phyloP scores from a whole-genome alignment of 257 asterid genomes.

The Coffea eugenioides region DNA sequence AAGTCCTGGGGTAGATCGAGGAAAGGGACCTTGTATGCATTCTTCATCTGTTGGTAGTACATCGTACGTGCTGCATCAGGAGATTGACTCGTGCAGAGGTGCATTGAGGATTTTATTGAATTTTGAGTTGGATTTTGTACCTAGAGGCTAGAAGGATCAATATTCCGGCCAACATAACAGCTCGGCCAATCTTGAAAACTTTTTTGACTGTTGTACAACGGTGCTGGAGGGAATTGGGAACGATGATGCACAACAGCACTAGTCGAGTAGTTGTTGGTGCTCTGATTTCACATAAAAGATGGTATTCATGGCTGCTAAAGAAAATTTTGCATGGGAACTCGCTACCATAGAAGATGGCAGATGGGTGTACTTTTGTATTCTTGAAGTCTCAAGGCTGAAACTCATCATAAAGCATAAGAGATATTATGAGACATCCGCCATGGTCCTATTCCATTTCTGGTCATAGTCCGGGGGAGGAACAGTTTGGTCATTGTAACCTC shows the following conservation, averaged over 20 bases:
- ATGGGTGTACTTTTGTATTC: background rate
- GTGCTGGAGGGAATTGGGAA: background rate
- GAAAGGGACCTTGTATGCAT: background rate
- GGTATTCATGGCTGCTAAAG: background rate
- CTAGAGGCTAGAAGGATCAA: background rate
- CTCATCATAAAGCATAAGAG: background rate
- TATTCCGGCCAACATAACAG: no score
- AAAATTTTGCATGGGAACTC: background rate
- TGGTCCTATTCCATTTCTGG: background rate
- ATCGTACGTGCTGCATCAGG: background rate
- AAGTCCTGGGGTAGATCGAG: background rate
- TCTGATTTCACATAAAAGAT: background rate
- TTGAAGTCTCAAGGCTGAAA: background rate
- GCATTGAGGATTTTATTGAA: background rate
- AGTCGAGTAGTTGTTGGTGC: background rate
- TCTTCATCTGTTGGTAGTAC: background rate
- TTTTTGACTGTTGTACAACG: background rate
- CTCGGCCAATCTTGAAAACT: background rate
- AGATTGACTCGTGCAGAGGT: background rate
- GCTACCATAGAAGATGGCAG: background rate
- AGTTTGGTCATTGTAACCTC: background rate
- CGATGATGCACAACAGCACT: background rate
- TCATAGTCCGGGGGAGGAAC: background rate
- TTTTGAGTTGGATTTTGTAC: background rate
- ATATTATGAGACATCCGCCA: background rate